Percentiles rank a stretch among this genome's conserved stretches.
These are phyloP conservation scores for Aegilops bicornis DNA, from an alignment of 176 grass and related monocot genomes.

Conservation along the genomic window DNA sequence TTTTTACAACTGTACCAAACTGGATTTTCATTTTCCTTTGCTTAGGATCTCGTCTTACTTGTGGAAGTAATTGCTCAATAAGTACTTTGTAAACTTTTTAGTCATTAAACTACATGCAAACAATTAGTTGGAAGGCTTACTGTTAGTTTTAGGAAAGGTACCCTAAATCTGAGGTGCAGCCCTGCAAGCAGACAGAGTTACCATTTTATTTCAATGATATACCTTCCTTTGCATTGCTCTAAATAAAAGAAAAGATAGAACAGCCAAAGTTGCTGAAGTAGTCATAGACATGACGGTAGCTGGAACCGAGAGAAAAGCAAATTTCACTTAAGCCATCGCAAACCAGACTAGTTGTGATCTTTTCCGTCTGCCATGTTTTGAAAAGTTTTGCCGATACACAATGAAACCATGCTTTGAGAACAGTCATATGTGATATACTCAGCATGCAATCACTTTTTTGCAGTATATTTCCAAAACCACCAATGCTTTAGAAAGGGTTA, in stretches of 20 bases:
- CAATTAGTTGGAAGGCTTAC: background rate
- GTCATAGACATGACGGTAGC: background rate
- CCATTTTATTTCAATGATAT: too few species aligned
- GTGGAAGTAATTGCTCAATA: too few species aligned
- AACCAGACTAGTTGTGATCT: background rate
- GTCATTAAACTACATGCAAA: background rate
- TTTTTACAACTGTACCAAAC: background rate
- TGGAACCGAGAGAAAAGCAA: background rate
- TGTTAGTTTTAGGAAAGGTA: background rate
- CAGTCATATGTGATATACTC: too few species aligned
- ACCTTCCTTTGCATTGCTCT: background rate
- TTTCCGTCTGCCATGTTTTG: background rate
- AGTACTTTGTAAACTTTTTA: background rate
- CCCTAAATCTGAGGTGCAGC: constrained; percentile 1
- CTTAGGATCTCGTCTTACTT: background rate
- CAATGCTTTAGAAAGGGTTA: background rate
- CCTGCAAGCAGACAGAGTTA: too few species aligned
- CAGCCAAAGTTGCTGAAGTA: background rate
- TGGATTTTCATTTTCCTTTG: background rate
- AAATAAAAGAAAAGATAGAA: background rate
- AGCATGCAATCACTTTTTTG: too few species aligned
- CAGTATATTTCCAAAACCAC: too few species aligned
- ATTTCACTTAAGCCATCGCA: background rate
- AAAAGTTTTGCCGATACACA: background rate
- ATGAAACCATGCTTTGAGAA: background rate